Evolutionary conservation across 2,329 filamentous ascomycete genomes (phyloP).

Genomic region (Phialophora chinensis): DNA sequence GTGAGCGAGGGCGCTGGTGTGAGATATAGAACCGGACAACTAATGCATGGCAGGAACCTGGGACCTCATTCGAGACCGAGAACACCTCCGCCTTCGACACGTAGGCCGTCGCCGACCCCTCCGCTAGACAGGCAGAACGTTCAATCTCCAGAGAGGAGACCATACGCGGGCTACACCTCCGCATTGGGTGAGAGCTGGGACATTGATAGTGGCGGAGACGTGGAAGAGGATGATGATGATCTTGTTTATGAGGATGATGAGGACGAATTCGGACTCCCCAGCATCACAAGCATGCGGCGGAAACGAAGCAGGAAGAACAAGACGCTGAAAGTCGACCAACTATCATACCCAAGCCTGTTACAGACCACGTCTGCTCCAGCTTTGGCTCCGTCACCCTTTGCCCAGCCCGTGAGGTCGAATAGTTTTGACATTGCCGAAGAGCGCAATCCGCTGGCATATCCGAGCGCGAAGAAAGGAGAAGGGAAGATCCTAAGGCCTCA

Average conservation of each 20-base stretch:
- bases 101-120: conserved; percentile 32
- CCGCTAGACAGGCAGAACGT: conserved; percentile 27
- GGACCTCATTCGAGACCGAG: conserved; percentile 41
- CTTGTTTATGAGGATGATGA: conserved; percentile 84
- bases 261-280: conserved; percentile 94
- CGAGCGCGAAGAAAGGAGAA: conserved; percentile 84
- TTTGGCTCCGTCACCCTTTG: conserved; percentile 29
- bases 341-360: conserved; percentile 29
- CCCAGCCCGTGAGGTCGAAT: conserved; percentile 67
- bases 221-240: conserved; percentile 72
- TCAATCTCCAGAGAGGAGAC: conserved; percentile 37
- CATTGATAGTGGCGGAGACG: conserved; percentile 68
- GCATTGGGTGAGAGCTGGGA: conserved; percentile 78
- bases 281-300: conserved; percentile 86
- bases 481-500: conserved; percentile 96
- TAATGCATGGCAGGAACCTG: conserved; percentile 27
- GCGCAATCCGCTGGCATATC: conserved; percentile 80
- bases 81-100: conserved; percentile 41
- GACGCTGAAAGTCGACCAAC: conserved; percentile 20
- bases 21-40: not conserved
- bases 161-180: conserved; percentile 56
- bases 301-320: conserved; percentile 60
- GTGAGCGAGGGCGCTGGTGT: conserved; percentile 60
- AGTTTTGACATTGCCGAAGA: conserved; percentile 95
- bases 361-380: conserved; percentile 32